Evolutionary conservation across 495 filamentous ascomycete species (phyloP).

Genomic region (Xylaria palmicola): DNA sequence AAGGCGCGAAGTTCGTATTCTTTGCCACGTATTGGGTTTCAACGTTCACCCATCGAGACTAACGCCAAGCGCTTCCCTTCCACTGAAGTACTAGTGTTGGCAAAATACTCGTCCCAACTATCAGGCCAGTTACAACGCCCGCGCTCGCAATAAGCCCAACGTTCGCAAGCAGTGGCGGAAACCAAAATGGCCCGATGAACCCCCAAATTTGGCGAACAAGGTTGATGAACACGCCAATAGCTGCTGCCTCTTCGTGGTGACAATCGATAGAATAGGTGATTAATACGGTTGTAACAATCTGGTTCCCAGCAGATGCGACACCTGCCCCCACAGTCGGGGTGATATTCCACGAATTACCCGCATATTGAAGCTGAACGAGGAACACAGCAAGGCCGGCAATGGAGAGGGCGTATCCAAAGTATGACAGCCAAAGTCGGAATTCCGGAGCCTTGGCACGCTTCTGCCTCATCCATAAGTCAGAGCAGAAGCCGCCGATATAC

Average conservation of each 20-base stretch:
- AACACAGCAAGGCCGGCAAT: conserved; percentile 55
- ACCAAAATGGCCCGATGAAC: conserved; percentile 60
- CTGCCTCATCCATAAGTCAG: conserved; percentile 50
- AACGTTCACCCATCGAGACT: background rate
- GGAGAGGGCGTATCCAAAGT: conserved; percentile 45
- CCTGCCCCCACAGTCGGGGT: conserved; percentile 51
- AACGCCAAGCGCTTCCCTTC: background rate
- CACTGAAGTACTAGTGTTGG: background rate
- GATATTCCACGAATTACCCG: conserved; percentile 42
- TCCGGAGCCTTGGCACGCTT: conserved; percentile 24
- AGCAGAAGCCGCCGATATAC: conserved; percentile 50
- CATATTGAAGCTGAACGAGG: conserved; percentile 41
- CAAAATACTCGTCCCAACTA: background rate
- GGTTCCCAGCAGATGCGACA: conserved; percentile 52
- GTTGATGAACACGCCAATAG: conserved; percentile 57
- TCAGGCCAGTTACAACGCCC: background rate
- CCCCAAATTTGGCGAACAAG: conserved; percentile 56
- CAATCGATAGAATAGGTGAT: conserved; percentile 56
- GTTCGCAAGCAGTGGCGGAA: conserved; percentile 24
- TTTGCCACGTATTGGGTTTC: no score
- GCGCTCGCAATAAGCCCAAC: background rate
- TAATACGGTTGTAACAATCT: conserved; percentile 55
- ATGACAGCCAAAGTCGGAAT: conserved; percentile 53
- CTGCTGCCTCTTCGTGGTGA: conserved; percentile 47
- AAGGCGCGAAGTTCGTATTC: no score